Evolutionary conservation across 352 stramenopile genomes (phyloP), one percentile per base, ranked within the genome.

Genomic region (Pythium utonaiense): DNA sequence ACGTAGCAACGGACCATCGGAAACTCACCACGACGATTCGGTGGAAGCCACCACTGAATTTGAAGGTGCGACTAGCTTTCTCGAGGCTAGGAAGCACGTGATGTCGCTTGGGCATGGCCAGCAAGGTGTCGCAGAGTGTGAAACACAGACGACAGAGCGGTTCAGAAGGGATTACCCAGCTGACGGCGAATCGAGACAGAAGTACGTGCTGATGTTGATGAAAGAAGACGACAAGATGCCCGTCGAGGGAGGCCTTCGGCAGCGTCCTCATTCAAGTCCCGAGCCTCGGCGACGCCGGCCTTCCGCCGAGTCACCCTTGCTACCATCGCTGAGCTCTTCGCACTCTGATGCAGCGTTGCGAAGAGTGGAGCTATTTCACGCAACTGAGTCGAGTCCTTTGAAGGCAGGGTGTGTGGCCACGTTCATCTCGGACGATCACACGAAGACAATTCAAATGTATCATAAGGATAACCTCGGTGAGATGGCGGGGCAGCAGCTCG

Each of bases 21-120:
- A 31, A 13, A 27, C 24, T 8, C 33, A n/a, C 30, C 36, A 59
- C 25, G n/a, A 45, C 17, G 40, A 60, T 42, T 17, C 57, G 1
- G 2, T 19, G 1, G 45, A 61, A 12, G 27, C 31, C 0, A 41
- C 73, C 4, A 33, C 70, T 24, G 22, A 51, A 0, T 81, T 87
- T 60, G 64, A 73, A 31, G 74, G 70, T 30, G 64, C 60, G 0
- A 67, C 55, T 17, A 84, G 59, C 50, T 89, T 86, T 33, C 58
- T 65, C 0, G 72, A 83, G 53, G 76, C 71, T 0, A 66, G 75
- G 12, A 63, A 64, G 30, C 47, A 75, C 4, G 65, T 70, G n/a
- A 64, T 72, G 52, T 38, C 40, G 17, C 22, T 67, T 22, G 19
- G 50, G 33, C n/a, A 56, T 17, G 21, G 60, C 17, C 12, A 53